These are phyloP conservation scores for Fraxinus americana DNA, from an alignment of 257 asterid genomes.

Conservation along the genomic window DNA sequence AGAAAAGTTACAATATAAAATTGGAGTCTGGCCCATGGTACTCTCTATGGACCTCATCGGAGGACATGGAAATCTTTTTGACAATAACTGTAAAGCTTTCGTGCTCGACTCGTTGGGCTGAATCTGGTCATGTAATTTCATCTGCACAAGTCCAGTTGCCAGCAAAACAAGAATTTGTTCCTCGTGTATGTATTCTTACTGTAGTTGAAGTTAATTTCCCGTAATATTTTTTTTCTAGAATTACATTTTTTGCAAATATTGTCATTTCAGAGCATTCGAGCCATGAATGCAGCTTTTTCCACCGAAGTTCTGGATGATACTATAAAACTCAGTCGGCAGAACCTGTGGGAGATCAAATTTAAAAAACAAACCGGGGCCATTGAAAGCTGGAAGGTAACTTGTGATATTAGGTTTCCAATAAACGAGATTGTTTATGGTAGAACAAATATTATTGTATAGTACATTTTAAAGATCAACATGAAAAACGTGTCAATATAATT, in stretches of 20 bases:
- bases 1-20: slow-evolving; percentile 46
- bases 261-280: slow-evolving; percentile 48
- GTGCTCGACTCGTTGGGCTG: slow-evolving; percentile 79
- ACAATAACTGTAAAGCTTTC: slow-evolving; percentile 61
- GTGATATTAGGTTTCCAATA: slow-evolving; percentile 5
- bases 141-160: slow-evolving; percentile 80
- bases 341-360: slow-evolving; percentile 77
- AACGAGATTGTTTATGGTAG: slow-evolving; percentile 2
- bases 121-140: slow-evolving; percentile 77
- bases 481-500: slow-evolving; percentile 1
- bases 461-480: neutral
- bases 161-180: slow-evolving; percentile 44
- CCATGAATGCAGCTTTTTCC: slow-evolving; percentile 35
- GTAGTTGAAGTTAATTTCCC: slow-evolving; percentile 20
- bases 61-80: slow-evolving; percentile 63
- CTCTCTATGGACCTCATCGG: slow-evolving; percentile 56
- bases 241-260: slow-evolving; percentile 18
- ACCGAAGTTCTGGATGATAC: slow-evolving; percentile 53
- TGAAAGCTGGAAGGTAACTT: slow-evolving; percentile 85
- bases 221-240: slow-evolving; percentile 13
- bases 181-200: slow-evolving; percentile 57
- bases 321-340: slow-evolving; percentile 53
- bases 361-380: slow-evolving; percentile 65
- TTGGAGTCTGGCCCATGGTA: slow-evolving; percentile 88
- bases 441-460: neutral